These are phyloP conservation scores for Phytophthora colocasiae DNA, from an alignment of 352 stramenopile species.

Conservation along the genomic window DNA sequence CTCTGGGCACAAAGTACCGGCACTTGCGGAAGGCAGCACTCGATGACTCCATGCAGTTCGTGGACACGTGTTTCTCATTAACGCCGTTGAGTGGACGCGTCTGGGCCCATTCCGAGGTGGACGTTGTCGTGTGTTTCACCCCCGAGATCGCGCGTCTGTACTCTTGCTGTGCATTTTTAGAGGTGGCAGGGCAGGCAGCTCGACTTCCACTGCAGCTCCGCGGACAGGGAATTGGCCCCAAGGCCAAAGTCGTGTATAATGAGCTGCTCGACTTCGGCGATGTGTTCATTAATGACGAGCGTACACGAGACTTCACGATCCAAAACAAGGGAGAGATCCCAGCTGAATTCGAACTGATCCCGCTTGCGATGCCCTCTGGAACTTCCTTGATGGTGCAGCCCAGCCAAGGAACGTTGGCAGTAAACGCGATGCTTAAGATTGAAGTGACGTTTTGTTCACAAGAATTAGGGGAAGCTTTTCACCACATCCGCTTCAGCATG, in stretches of 20 bases:
- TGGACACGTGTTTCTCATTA: slow-evolving; percentile 93
- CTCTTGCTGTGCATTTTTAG: slow-evolving; percentile 83
- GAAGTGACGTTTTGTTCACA: slow-evolving; percentile 89
- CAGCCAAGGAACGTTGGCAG: slow-evolving; percentile 56
- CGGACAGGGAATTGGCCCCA: slow-evolving; percentile 92
- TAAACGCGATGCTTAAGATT: slow-evolving; percentile 87
- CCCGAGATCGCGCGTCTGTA: slow-evolving; percentile 87
- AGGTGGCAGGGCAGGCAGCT: slow-evolving; percentile 90
- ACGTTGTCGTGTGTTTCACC: slow-evolving; percentile 92
- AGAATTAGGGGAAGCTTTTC: slow-evolving; percentile 87
- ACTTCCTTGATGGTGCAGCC: slow-evolving; percentile 58
- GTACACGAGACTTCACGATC: slow-evolving; percentile 91
- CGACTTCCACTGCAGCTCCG: slow-evolving; percentile 91
- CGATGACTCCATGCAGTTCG: slow-evolving; percentile 94
- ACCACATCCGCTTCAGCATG: slow-evolving; percentile 87
- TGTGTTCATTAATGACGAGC: slow-evolving; percentile 93
- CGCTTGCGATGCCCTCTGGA: slow-evolving; percentile 43
- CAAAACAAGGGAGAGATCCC: slow-evolving; percentile 95
- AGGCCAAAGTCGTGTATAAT: slow-evolving; percentile 94
- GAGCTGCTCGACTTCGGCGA: slow-evolving; percentile 95
- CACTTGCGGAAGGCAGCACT: slow-evolving; percentile 89
- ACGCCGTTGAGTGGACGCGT: slow-evolving; percentile 90
- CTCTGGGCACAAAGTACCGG: slow-evolving; percentile 92
- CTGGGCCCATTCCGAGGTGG: slow-evolving; percentile 93
- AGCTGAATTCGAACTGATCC: slow-evolving; percentile 74